phyloP scores from a whole-genome alignment of 225 moss, liverwort and hornwort species.

The Antitrichia curtipendula region DNA sequence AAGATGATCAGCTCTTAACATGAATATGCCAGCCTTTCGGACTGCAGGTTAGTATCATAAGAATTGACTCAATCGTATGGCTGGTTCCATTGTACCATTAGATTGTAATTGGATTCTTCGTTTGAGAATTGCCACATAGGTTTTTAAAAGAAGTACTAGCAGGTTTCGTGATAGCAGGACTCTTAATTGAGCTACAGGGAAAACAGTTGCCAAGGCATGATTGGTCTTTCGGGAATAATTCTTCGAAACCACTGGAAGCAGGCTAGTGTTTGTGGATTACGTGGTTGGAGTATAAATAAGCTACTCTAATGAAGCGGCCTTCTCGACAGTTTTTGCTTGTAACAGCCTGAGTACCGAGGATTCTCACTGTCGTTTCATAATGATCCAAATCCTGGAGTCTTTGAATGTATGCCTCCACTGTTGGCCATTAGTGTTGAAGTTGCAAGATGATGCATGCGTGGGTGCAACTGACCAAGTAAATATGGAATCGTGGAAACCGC shows the following conservation, averaged over 20 bases:
- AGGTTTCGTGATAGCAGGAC: neutral
- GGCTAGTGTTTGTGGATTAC: neutral
- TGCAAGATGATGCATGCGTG: neutral
- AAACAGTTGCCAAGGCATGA: neutral
- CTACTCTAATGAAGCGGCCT: neutral
- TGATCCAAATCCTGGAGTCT: neutral
- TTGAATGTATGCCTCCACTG: neutral
- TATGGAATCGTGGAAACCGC: neutral
- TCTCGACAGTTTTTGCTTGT: neutral
- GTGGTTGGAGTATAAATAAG: neutral
- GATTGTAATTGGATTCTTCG: neutral
- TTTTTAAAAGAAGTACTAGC: neutral
- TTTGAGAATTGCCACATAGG: neutral
- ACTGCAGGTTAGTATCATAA: neutral
- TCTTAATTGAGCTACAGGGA: neutral
- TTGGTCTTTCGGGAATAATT: neutral
- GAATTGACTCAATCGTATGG: neutral
- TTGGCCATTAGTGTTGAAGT: neutral
- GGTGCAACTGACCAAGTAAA: neutral
- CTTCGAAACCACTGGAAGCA: neutral
- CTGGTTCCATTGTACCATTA: neutral
- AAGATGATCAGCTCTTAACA: neutral
- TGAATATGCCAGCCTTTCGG: neutral
- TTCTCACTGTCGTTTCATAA: neutral
- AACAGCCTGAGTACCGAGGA: neutral